A percentile compares a stretch with the other conserved stretches of the same genome.
phyloP scores from a whole-genome alignment of 805 yeast species.

The Millerago galiae region DNA sequence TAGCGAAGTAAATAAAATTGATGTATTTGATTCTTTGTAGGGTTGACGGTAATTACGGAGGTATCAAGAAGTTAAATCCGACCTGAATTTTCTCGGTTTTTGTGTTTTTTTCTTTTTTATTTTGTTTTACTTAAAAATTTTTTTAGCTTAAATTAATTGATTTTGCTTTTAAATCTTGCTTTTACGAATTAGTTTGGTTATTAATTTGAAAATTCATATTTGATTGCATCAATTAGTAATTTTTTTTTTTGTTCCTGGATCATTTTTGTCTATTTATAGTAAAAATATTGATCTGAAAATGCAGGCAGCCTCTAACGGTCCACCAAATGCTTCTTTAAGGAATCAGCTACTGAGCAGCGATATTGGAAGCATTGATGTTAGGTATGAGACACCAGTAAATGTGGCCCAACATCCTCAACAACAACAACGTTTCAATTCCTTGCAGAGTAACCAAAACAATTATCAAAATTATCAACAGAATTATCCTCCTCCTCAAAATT shows the following conservation, averaged over 20 bases:
- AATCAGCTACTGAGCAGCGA: constrained; percentile 32
- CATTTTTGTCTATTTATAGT: not conserved
- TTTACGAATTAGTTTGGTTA: no score
- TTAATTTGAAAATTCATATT: no score
- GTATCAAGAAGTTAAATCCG: no score
- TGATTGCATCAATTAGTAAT: no score
- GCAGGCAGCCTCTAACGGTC: constrained; percentile 3
- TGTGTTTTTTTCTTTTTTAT: no score
- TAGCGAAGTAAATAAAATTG: not conserved
- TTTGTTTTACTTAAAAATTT: no score
- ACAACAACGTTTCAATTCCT: not conserved
- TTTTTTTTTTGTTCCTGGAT: not conserved
- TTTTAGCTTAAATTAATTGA: no score
- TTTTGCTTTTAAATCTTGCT: no score
- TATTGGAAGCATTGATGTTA: constrained; percentile 39
- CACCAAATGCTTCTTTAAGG: constrained; percentile 18
- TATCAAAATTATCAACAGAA: not conserved
- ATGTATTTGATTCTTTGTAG: not conserved
- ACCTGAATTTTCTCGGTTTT: no score
- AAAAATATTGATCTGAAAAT: not conserved
- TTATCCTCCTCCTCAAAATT: constrained; percentile 13
- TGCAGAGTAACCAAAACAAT: not conserved
- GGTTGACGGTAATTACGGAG: not conserved
- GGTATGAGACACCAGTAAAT: constrained; percentile 33
- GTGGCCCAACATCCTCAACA: constrained; percentile 10